A percentile compares a stretch with the other conserved stretches of the same genome.
These are phyloP conservation scores for Pyrenochaeta sp. DNA, from an alignment of 2,329 filamentous ascomycete species.

Conservation along the genomic window DNA sequence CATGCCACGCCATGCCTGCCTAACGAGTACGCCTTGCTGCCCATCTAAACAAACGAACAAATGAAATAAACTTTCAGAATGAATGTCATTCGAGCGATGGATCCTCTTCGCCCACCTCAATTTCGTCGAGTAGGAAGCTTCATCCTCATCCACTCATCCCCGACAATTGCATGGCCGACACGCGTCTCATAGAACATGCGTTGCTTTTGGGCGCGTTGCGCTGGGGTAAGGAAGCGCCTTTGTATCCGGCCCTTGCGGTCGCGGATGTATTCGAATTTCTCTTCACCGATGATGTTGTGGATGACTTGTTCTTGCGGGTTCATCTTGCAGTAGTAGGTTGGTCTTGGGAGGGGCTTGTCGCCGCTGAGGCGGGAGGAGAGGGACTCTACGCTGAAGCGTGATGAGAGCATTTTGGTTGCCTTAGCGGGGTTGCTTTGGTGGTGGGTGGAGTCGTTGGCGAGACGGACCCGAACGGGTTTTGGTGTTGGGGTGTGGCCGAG, in stretches of 20 bases:
- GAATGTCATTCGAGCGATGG: background rate
- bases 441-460: background rate
- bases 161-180: conserved; percentile 27
- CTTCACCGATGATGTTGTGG: conserved; percentile 30
- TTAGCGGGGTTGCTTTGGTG: background rate
- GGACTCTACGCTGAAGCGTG: conserved; percentile 11
- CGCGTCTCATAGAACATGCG: conserved; percentile 29
- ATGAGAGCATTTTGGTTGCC: conserved; percentile 17
- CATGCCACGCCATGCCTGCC: no score
- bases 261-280: conserved; percentile 20
- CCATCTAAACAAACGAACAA: background rate
- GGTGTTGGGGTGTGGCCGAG: no score
- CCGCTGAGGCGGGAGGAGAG: conserved; percentile 15
- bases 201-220: conserved; percentile 20
- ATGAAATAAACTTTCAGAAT: background rate
- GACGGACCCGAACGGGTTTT: background rate
- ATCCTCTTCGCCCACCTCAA: no score
- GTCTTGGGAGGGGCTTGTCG: conserved; percentile 28
- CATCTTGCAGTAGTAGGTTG: conserved; percentile 29
- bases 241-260: conserved; percentile 21
- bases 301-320: conserved; percentile 29
- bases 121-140: conserved; percentile 14
- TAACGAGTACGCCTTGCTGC: background rate
- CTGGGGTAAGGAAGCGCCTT: conserved; percentile 20
- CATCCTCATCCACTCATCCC: conserved; percentile 36